A percentile compares a stretch with the other conserved stretches of the same genome.
Conservation (phyloP, 331 rosid species). For the Malus hybrid region DNA sequence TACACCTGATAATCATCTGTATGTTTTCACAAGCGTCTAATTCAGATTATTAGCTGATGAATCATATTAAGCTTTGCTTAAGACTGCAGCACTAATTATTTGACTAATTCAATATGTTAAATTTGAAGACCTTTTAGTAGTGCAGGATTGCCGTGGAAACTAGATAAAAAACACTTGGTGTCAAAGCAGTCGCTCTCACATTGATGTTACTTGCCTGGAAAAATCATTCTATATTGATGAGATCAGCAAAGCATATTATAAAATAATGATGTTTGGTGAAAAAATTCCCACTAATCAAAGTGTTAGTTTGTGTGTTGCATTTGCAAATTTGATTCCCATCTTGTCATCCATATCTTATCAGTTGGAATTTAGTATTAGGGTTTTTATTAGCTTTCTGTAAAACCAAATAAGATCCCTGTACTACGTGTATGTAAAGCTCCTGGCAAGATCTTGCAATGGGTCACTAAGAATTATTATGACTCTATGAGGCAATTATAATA, state of each 20-base stretch:
- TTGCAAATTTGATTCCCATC: constrained; percentile 44
- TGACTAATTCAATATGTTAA: not conserved
- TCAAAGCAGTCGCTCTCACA: constrained; percentile 27
- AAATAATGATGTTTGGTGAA: constrained; percentile 16
- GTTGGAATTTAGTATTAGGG: constrained; percentile 24
- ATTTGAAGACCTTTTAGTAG: constrained; percentile 1
- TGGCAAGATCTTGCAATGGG: constrained; percentile 29
- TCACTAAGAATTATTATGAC: constrained; percentile 21
- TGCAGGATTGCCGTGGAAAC: constrained; percentile 17
- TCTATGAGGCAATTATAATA: constrained; percentile 17
- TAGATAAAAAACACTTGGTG: not conserved
- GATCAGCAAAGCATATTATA: constrained; percentile 17
- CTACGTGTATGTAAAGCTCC: constrained; percentile 16
- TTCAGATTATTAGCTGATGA: not conserved
- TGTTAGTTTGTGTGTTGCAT: constrained; percentile 35
- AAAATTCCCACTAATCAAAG: constrained; percentile 27
- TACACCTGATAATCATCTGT: not conserved
- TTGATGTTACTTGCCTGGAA: constrained; percentile 43
- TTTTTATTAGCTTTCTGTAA: constrained; percentile 5
- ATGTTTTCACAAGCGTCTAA: not conserved
- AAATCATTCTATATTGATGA: constrained; percentile 26
- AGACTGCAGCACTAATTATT: constrained; percentile 2
- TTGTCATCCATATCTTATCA: constrained; percentile 32
- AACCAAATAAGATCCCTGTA: constrained; percentile 11
- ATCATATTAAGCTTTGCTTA: not conserved